Percentiles rank a stretch among this genome's conserved stretches.
phyloP scores from a whole-genome alignment of 164 flowering plant species.

The Stephania yunnanensis region DNA sequence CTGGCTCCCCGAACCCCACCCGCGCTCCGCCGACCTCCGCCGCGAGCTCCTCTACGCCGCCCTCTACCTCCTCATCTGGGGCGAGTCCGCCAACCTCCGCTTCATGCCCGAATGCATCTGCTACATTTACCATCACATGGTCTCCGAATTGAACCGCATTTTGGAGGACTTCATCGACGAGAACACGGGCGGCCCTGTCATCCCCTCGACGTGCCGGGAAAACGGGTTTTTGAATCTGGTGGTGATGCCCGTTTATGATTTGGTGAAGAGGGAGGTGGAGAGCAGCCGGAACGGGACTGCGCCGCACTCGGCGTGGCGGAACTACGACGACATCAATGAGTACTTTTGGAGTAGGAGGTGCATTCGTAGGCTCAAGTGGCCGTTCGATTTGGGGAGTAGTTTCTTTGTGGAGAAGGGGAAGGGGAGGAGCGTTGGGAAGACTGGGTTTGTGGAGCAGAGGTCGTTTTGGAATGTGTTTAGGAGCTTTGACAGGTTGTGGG shows the following conservation, averaged over 20 bases:
- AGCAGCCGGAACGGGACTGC: constrained; percentile 68
- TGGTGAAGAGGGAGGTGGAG: constrained; percentile 51
- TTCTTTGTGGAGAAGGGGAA: constrained; percentile 33
- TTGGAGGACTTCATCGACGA: constrained; percentile 63
- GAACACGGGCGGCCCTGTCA: constrained; percentile 45
- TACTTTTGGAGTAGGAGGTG: constrained; percentile 83
- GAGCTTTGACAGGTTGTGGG: constrained; percentile 90
- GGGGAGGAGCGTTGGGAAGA: constrained; percentile 58
- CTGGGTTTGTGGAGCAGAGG: constrained; percentile 92
- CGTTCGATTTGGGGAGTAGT: constrained; percentile 40
- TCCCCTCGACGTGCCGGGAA: constrained; percentile 43
- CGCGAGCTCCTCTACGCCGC: constrained; percentile 52
- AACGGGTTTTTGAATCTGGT: constrained; percentile 49
- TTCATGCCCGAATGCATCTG: constrained; percentile 80
- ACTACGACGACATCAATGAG: constrained; percentile 94
- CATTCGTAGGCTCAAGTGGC: constrained; percentile 70
- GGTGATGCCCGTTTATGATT: constrained; percentile 58
- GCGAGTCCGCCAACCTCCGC: constrained; percentile 80
- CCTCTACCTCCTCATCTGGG: constrained; percentile 81
- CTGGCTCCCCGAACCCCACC: constrained; percentile 29
- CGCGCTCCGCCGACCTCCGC: constrained; percentile 20
- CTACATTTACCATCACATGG: constrained; percentile 80
- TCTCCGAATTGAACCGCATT: constrained; percentile 58
- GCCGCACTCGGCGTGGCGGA: constrained; percentile 93
- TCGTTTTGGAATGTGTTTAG: constrained; percentile 88